A percentile compares a stretch with the other conserved stretches of the same genome.
These are phyloP conservation scores for Gnomoniopsis smithogilvyi DNA, from an alignment of 2,329 filamentous ascomycete species.

Conservation along the genomic window DNA sequence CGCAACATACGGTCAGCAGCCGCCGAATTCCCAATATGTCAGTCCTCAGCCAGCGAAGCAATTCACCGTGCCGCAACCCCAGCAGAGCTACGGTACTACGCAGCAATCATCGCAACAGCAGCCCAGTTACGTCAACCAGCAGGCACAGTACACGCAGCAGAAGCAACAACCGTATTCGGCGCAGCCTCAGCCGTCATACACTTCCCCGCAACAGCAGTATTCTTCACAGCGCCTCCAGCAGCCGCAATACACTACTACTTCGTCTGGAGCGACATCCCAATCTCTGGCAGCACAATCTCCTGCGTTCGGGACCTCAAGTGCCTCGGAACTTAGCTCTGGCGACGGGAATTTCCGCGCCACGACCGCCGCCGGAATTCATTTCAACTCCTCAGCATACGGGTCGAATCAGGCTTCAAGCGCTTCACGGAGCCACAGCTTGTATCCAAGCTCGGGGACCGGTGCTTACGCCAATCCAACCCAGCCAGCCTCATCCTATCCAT, in stretches of 20 bases:
- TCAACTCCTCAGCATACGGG: conserved; percentile 20
- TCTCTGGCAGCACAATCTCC: conserved; percentile 24
- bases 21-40: conserved; percentile 7
- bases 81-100: conserved; percentile 10
- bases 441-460: conserved; percentile 5
- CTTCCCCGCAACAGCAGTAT: conserved; percentile 15
- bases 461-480: conserved; percentile 14
- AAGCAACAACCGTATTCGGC: conserved; percentile 15
- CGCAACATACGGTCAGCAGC: conserved; percentile 14
- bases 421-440: conserved; percentile 8
- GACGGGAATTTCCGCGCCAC: conserved; percentile 23
- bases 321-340: conserved; percentile 19
- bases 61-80: conserved; percentile 13
- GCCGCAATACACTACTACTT: conserved; percentile 16
- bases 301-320: conserved; percentile 24
- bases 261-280: conserved; percentile 22
- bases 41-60: conserved; percentile 12
- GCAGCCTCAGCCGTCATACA: conserved; percentile 13
- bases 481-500: conserved; percentile 13
- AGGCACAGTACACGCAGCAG: conserved; percentile 12
- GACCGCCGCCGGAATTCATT: conserved; percentile 18
- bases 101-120: conserved; percentile 13
- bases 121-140: conserved; percentile 10
- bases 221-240: conserved; percentile 25
- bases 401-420: conserved; percentile 12